Evolutionary conservation across 805 yeast genomes (phyloP).

Genomic region (Tetrapisispora taiwanensis): DNA sequence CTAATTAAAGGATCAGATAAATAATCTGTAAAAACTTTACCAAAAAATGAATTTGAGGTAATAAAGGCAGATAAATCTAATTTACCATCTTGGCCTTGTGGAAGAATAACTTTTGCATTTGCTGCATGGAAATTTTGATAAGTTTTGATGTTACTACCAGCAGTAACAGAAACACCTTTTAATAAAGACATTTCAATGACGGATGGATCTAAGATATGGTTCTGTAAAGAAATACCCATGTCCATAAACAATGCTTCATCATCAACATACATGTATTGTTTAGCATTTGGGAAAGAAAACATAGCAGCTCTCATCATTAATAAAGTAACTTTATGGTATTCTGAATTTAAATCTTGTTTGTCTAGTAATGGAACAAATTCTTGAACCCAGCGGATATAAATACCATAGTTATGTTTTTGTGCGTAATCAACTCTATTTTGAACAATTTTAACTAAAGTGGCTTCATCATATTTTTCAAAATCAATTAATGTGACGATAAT

Average conservation of each 20-base stretch:
- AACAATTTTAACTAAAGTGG: slow-evolving; percentile 55
- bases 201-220: slow-evolving; percentile 50
- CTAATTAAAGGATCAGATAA: slow-evolving; percentile 69
- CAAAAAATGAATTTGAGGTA: slow-evolving; percentile 41
- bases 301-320: slow-evolving; percentile 68
- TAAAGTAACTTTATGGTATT: slow-evolving; percentile 21
- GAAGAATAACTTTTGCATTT: slow-evolving; percentile 48
- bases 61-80: slow-evolving; percentile 63
- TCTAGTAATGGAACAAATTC: slow-evolving; percentile 63
- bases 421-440: slow-evolving; percentile 89
- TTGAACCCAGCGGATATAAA: slow-evolving; percentile 75
- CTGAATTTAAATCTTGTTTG: slow-evolving; percentile 30
- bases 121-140: slow-evolving; percentile 48
- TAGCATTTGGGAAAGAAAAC: slow-evolving; percentile 84
- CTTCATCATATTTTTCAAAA: slow-evolving; percentile 51
- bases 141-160: slow-evolving; percentile 35
- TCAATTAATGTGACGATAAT: slow-evolving; percentile 74
- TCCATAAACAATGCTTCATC: slow-evolving; percentile 71
- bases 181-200: slow-evolving; percentile 53
- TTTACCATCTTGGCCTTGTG: slow-evolving; percentile 52
- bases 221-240: slow-evolving; percentile 46
- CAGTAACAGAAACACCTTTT: slow-evolving; percentile 59
- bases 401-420: slow-evolving; percentile 66
- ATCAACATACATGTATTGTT: slow-evolving; percentile 83
- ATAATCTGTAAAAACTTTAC: slow-evolving; percentile 63